phyloP scores from a whole-genome alignment of 2,329 filamentous ascomycete species.

The Cercospora zeina region DNA sequence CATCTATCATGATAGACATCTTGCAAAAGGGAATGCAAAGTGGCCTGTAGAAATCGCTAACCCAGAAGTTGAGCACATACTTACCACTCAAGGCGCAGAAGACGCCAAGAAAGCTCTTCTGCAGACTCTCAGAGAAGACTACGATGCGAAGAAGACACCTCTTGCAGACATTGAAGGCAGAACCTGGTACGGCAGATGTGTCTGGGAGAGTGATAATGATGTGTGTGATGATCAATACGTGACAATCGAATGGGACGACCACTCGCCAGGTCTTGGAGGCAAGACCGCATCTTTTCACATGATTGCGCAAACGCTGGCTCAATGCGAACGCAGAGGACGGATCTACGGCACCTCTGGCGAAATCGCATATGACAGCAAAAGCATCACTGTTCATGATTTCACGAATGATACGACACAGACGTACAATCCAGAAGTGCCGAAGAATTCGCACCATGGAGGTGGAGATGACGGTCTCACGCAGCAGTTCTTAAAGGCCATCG shows the following conservation, averaged over 20 bases:
- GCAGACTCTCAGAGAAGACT: conserved; percentile 55
- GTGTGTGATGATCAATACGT: conserved; percentile 93
- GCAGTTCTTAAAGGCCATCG: conserved; percentile 80
- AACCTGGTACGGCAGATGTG: conserved; percentile 87
- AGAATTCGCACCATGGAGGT: conserved; percentile 62
- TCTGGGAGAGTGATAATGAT: conserved; percentile 89
- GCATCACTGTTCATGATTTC: conserved; percentile 76
- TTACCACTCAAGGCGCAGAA: conserved; percentile 47
- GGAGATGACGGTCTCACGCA: conserved; percentile 77
- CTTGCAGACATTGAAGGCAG: conserved; percentile 51
- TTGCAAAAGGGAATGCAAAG: conserved; percentile 64
- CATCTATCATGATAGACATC: conserved; percentile 71
- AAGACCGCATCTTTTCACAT: conserved; percentile 93
- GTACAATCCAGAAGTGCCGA: conserved; percentile 61
- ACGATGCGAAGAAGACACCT: conserved; percentile 55
- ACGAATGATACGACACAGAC: conserved; percentile 56
- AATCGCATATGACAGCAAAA: conserved; percentile 76
- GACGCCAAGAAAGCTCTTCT: conserved; percentile 56
- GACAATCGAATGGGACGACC: conserved; percentile 80
- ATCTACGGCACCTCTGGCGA: conserved; percentile 87
- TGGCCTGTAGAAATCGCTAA: conserved; percentile 92
- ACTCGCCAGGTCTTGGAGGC: conserved; percentile 54
- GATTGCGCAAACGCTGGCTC: conserved; percentile 83
- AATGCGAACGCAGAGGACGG: conserved; percentile 80
- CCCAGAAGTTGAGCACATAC: conserved; percentile 83